Conservation (phyloP, 805 yeast genomes). For the Cyberlindnera galapagoensis region DNA sequence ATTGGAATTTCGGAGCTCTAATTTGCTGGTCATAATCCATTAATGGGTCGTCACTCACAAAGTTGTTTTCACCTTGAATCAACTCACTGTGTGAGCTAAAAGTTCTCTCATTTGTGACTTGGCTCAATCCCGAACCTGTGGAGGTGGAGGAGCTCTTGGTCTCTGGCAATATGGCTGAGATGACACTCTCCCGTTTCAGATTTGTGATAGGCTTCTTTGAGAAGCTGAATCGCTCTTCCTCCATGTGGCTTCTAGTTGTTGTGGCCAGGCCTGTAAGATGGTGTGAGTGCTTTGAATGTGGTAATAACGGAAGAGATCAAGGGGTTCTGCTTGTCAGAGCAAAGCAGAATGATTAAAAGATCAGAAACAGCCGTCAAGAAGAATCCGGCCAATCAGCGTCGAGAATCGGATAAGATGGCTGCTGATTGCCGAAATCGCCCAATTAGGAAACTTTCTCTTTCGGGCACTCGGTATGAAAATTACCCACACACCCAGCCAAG, state of each 20-base stretch:
- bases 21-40: constrained; percentile 25
- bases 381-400: no score
- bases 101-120: constrained; percentile 5
- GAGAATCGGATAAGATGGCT: no score
- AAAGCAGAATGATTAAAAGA: no score
- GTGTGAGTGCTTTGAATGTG: no score
- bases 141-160: constrained; percentile 5
- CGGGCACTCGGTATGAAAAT: constrained; percentile 3
- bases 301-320: no score
- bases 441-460: constrained; percentile 5
- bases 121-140: constrained; percentile 4
- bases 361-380: no score
- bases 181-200: constrained; percentile 16
- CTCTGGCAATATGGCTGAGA: constrained; percentile 20
- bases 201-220: constrained; percentile 21
- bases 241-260: constrained; percentile 2
- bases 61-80: constrained; percentile 7
- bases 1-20: constrained; percentile 23
- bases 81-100: constrained; percentile 3
- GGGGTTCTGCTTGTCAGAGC: no score
- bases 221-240: constrained; percentile 19
- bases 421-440: constrained; percentile 6
- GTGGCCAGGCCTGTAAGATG: constrained; percentile 2
- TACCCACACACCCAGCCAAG: constrained; percentile 2
- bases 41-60: constrained; percentile 20